Percentiles rank a stretch among this genome's conserved stretches.
phyloP scores from a whole-genome alignment of 2,329 filamentous ascomycete genomes.

The Pseudogymnoascus sp. region DNA sequence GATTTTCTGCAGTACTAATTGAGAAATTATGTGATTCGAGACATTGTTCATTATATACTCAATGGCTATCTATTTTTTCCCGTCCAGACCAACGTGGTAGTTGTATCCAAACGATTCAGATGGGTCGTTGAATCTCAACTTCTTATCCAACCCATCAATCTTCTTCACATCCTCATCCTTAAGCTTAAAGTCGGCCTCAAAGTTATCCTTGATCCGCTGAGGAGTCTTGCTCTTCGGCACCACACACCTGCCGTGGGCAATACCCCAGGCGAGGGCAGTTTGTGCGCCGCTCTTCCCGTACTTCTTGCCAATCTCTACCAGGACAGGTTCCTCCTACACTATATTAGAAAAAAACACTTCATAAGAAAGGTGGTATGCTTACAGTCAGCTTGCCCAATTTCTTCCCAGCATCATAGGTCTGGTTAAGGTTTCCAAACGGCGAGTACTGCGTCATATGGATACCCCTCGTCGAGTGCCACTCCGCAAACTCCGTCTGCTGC shows the following conservation, averaged over 20 bases:
- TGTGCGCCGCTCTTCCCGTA: constrained; percentile 48
- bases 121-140: constrained; percentile 54
- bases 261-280: constrained; percentile 51
- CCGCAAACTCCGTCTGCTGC: constrained; percentile 40
- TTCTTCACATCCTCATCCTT: constrained; percentile 47
- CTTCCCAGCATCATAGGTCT: constrained; percentile 52
- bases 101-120: constrained; percentile 46
- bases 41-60: not conserved
- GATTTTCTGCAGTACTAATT: not conserved
- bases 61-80: constrained; percentile 32
- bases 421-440: constrained; percentile 52
- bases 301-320: constrained; percentile 47
- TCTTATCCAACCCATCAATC: constrained; percentile 45
- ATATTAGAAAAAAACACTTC: not conserved
- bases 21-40: not conserved
- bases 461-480: constrained; percentile 36
- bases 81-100: constrained; percentile 52
- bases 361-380: not conserved
- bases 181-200: constrained; percentile 55
- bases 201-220: constrained; percentile 52
- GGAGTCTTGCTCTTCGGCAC: constrained; percentile 57
- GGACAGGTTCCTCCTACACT: constrained; percentile 40
- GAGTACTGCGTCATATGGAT: constrained; percentile 39
- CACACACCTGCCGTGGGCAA: constrained; percentile 49
- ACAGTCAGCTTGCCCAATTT: constrained; percentile 36